Evolutionary conservation across 2,329 filamentous ascomycete genomes (phyloP).

Genomic region (Aspergillus latus): DNA sequence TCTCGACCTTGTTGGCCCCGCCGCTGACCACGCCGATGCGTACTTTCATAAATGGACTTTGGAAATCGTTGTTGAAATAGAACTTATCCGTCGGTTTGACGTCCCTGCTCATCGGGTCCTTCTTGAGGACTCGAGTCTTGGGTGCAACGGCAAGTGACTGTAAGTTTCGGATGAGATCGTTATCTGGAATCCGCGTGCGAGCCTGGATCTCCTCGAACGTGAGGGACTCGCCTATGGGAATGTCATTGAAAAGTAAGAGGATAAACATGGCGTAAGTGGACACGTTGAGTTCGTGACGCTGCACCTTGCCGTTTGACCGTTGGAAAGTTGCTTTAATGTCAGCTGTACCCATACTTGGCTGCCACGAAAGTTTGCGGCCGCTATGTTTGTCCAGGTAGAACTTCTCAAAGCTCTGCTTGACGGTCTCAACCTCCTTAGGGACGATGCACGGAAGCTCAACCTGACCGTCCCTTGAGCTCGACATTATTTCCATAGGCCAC

Average conservation of each 20-base stretch:
- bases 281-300: slow-evolving; percentile 85
- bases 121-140: slow-evolving; percentile 77
- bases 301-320: slow-evolving; percentile 68
- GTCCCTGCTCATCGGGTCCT: slow-evolving; percentile 75
- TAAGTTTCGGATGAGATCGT: slow-evolving; percentile 73
- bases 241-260: slow-evolving; percentile 82
- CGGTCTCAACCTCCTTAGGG: slow-evolving; percentile 68
- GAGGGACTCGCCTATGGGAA: slow-evolving; percentile 53
- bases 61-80: slow-evolving; percentile 76
- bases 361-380: slow-evolving; percentile 86
- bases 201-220: slow-evolving; percentile 78
- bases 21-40: slow-evolving; percentile 81
- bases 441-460: slow-evolving; percentile 61
- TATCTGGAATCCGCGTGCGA: slow-evolving; percentile 72
- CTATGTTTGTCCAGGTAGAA: slow-evolving; percentile 87
- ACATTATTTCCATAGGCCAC: slow-evolving; percentile 91
- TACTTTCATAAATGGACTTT: slow-evolving; percentile 80
- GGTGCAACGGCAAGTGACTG: slow-evolving; percentile 79
- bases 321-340: slow-evolving; percentile 81
- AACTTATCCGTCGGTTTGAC: slow-evolving; percentile 77
- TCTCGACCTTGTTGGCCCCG: slow-evolving; percentile 81
- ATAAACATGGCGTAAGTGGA: slow-evolving; percentile 92
- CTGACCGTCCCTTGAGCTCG: slow-evolving; percentile 53
- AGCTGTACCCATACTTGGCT: slow-evolving; percentile 72
- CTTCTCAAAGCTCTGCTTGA: slow-evolving; percentile 82